Conservation (phyloP, 768 basidiomycete species). For the Tricholoma saponaceum region DNA sequence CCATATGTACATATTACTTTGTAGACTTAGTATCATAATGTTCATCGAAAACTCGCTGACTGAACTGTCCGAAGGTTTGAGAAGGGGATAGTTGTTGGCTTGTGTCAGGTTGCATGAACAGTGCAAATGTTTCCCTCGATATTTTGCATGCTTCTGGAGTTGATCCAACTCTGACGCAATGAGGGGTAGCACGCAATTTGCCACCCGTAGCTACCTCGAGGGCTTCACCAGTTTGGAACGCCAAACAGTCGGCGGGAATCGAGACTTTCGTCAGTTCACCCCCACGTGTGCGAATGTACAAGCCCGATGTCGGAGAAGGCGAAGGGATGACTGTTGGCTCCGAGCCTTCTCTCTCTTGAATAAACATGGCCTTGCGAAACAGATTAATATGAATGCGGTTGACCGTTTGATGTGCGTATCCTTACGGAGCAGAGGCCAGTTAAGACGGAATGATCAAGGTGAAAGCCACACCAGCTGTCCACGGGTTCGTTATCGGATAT, state of each 20-base stretch:
- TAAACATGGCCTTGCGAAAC: slow-evolving; percentile 70
- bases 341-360: slow-evolving; percentile 41
- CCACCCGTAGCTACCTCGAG: slow-evolving; percentile 84
- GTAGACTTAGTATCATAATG: slow-evolving; percentile 36
- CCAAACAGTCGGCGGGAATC: slow-evolving; percentile 81
- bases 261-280: slow-evolving; percentile 76
- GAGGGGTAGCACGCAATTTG: slow-evolving; percentile 85
- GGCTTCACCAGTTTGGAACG: slow-evolving; percentile 97
- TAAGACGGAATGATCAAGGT: slow-evolving; percentile 85
- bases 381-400: slow-evolving; percentile 2
- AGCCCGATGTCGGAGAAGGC: slow-evolving; percentile 75
- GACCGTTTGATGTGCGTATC: not conserved
- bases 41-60: slow-evolving; percentile 71
- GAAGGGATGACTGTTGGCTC: slow-evolving; percentile 51
- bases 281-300: slow-evolving; percentile 88
- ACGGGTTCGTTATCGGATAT: slow-evolving; percentile 56
- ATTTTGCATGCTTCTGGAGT: slow-evolving; percentile 43
- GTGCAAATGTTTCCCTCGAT: slow-evolving; percentile 82
- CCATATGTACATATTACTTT: slow-evolving; percentile 14
- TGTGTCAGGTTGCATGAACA: slow-evolving; percentile 89
- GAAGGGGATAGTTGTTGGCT: slow-evolving; percentile 64
- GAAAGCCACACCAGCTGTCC: slow-evolving; percentile 94
- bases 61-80: slow-evolving; percentile 88
- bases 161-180: slow-evolving; percentile 80
- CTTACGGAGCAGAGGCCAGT: slow-evolving; percentile 90